Conservation (phyloP, 163 green algal genomes). For the Scenedesmus sp. region DNA sequence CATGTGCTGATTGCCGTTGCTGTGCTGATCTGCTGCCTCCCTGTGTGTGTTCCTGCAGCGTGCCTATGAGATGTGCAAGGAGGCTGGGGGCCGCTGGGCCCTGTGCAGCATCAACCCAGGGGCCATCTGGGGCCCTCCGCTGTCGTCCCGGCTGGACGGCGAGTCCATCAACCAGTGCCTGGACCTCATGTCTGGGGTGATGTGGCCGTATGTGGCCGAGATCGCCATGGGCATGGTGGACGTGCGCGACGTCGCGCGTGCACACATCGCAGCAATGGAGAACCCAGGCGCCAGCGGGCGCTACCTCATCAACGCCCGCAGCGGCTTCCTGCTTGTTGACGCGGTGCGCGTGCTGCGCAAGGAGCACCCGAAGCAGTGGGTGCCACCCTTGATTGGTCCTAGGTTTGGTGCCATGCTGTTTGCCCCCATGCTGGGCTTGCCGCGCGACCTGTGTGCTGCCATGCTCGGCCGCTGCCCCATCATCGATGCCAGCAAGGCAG, state of each 20-base stretch:
- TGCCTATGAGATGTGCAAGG: constrained; percentile 61
- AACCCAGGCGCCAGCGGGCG: constrained; percentile 60
- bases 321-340: constrained; percentile 46
- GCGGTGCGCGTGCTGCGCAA: constrained; percentile 35
- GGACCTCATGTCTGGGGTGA: constrained; percentile 44
- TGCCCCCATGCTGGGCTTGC: constrained; percentile 28
- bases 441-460: constrained; percentile 7
- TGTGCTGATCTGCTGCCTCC: not conserved
- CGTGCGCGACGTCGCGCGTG: constrained; percentile 73
- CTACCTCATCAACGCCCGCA: constrained; percentile 56
- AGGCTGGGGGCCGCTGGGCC: constrained; percentile 58
- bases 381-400: not conserved
- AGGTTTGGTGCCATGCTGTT: constrained; percentile 9
- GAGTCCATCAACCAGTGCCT: constrained; percentile 62
- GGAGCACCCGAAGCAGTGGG: constrained; percentile 36
- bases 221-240: constrained; percentile 60
- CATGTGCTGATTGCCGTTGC: not conserved
- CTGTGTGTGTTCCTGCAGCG: constrained; percentile 2
- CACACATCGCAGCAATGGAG: constrained; percentile 67
- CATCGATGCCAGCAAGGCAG: constrained; percentile 46
- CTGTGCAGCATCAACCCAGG: constrained; percentile 67
- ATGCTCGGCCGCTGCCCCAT: constrained; percentile 24
- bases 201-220: constrained; percentile 50
- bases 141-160: constrained; percentile 45
- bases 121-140: constrained; percentile 63